phyloP scores from a whole-genome alignment of 441 rosid genomes.

The Arabidopsis hybrid region DNA sequence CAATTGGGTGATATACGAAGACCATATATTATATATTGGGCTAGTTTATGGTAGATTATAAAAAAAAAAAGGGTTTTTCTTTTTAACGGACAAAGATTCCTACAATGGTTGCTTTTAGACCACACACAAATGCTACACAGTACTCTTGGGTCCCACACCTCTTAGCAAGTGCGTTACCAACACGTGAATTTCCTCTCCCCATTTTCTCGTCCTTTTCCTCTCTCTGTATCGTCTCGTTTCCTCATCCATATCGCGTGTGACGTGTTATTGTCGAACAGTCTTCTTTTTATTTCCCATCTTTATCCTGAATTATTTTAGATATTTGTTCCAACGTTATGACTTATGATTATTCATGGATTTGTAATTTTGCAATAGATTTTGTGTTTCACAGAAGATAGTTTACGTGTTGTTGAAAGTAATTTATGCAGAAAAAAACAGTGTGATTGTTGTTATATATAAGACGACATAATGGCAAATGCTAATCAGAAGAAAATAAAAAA shows the following conservation, averaged over 20 bases:
- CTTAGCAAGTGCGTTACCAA: constrained; percentile 41
- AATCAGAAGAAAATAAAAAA: too few relatives aligned
- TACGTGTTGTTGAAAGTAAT: background rate
- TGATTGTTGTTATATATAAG: too few relatives aligned
- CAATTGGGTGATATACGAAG: constrained; percentile 4
- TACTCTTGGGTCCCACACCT: constrained; percentile 56
- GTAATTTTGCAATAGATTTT: background rate
- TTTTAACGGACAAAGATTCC: constrained; percentile 75
- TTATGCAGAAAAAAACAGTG: too few relatives aligned
- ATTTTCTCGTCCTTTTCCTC: background rate
- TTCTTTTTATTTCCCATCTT: background rate
- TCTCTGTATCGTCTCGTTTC: constrained; percentile 11
- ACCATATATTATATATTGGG: background rate
- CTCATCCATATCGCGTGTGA: background rate
- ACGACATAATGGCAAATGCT: too few relatives aligned
- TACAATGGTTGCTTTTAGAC: constrained; percentile 58
- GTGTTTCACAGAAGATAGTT: background rate
- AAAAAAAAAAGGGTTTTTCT: constrained; percentile 26
- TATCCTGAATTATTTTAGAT: background rate
- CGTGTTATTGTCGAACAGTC: constrained; percentile 10
- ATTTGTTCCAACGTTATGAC: background rate
- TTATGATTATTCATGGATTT: background rate
- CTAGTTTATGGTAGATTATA: too few relatives aligned
- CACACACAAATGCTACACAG: constrained; percentile 64
- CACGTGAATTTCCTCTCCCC: constrained; percentile 52